Evolutionary conservation across 2,329 filamentous ascomycete genomes (phyloP), one percentile per base, ranked within the genome.

Genomic region (Pyrenochaeta sp.): DNA sequence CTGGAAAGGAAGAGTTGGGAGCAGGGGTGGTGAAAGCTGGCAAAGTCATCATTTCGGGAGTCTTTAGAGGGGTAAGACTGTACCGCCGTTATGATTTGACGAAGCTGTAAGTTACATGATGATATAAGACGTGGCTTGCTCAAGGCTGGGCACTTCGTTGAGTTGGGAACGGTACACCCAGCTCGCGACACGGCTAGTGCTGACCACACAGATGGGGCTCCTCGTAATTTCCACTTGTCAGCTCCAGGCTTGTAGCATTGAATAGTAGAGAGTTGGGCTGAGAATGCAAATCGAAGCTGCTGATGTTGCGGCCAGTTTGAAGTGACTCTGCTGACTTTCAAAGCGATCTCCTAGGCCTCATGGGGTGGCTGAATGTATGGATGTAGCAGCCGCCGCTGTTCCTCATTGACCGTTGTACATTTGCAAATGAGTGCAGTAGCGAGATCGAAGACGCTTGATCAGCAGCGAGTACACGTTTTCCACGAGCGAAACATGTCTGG

Each of bases 181-280:
- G 29, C 18, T 20, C 27, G 37, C 12, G 18, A 37, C 14, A 41
- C 29, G 45, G 29, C 30, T 54, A 49, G 51, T 46, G 51, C 51
- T 54, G 45, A 54, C 51, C 15, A 45, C 41, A 37, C 27, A 18
- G 14, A 15, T 15, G 27, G 9, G 20, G 15, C 23, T 17, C 6
- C 31, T 20, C 45, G 33, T 17, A 36, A 32, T 17, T 36, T 20
- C 20, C 15, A 15, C 27, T 39, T 36, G 12, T 29, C 39, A 32
- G 44, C 29, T 31, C 36, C 33, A 29, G 29, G 30, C 14, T 15
- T 12, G 14, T 27, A 6, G 7, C 6, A 27, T 7, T 20, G 32
- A 14, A 27, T 33, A 39, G 40, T 18, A 18, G 46, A 32, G 14
- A 14, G 21, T 33, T 27, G 15, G 7, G 40, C 48, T 40, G 41